Evolutionary conservation across 805 yeast species (phyloP).

Genomic region (Yarrowia sp.): DNA sequence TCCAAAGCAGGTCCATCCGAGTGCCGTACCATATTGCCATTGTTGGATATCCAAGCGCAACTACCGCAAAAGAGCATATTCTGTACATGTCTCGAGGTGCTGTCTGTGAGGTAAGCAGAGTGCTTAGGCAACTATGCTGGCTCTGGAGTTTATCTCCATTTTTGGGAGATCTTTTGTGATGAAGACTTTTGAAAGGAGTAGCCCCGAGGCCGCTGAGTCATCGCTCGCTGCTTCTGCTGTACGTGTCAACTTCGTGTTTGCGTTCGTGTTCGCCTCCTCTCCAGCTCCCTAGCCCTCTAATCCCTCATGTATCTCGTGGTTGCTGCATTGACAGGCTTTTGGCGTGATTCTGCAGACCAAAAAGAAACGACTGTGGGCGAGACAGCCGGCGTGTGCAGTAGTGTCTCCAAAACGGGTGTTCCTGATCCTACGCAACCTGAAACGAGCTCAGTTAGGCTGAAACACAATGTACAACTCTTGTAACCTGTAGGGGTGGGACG

Average conservation of each 20-base stretch:
- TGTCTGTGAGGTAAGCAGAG: no score
- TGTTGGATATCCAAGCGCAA: neutral
- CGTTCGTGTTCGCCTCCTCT: neutral
- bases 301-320: slow-evolving; percentile 14
- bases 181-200: no score
- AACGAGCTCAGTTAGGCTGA: neutral
- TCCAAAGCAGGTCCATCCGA: neutral
- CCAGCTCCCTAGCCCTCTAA: neutral
- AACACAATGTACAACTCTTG: slow-evolving; percentile 10
- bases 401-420: slow-evolving; percentile 10
- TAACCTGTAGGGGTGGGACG: slow-evolving; percentile 12
- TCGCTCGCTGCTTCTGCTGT: neutral
- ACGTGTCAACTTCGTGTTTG: neutral
- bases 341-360: slow-evolving; percentile 12
- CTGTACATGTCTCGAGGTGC: neutral
- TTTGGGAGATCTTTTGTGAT: neutral
- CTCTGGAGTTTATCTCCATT: no score
- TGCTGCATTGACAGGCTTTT: slow-evolving; percentile 8
- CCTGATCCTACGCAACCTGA: slow-evolving; percentile 22
- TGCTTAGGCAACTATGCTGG: no score
- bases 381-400: neutral
- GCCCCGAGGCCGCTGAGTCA: no score
- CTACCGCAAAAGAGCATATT: neutral
- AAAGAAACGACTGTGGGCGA: slow-evolving; percentile 3
- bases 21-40: slow-evolving; percentile 3